Conservation (phyloP, 495 filamentous ascomycete species). For the Cryomyces minteri region DNA sequence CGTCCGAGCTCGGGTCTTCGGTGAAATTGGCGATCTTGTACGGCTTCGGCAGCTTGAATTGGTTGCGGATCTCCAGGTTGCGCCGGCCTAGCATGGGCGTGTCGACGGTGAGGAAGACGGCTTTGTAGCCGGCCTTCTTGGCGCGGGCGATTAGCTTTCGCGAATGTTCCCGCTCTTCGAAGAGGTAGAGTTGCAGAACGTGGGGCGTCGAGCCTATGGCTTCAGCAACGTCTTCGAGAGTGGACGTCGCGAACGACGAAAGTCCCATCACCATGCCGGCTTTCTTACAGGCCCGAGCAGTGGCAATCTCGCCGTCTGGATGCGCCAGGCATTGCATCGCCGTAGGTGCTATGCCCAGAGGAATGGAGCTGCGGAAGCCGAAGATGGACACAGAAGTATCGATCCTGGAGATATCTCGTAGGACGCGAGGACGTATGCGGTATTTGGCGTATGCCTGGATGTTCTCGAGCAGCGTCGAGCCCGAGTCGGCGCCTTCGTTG, state of each 20-base stretch:
- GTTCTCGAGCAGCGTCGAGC: constrained; percentile 15
- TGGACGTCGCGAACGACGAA: constrained; percentile 9
- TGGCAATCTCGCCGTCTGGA: constrained; percentile 10
- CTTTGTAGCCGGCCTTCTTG: constrained; percentile 18
- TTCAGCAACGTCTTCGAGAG: constrained; percentile 11
- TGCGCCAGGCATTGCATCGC: constrained; percentile 15
- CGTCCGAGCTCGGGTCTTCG: constrained; percentile 7
- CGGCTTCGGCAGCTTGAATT: constrained; percentile 22
- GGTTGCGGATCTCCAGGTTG: constrained; percentile 27
- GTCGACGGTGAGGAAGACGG: constrained; percentile 21
- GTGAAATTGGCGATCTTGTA: constrained; percentile 19
- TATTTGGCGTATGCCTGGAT: constrained; percentile 13
- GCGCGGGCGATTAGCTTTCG: constrained; percentile 28
- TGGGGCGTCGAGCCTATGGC: constrained; percentile 3
- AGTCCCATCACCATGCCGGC: constrained; percentile 9
- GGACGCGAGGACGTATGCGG: constrained; percentile 12
- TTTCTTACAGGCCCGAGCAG: constrained; percentile 9
- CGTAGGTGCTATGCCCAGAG: constrained; percentile 14
- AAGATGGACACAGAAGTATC: constrained; percentile 6
- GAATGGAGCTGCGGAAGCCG: constrained; percentile 7
- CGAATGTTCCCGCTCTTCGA: constrained; percentile 14
- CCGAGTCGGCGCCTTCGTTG: constrained; percentile 27
- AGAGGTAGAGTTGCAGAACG: constrained; percentile 14
- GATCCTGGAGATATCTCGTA: constrained; percentile 10
- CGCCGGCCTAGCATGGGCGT: constrained; percentile 19